Base-by-base conservation (phyloP, 129 eudicot species). In the Pseudognaphalium luteoalbum region DNA sequence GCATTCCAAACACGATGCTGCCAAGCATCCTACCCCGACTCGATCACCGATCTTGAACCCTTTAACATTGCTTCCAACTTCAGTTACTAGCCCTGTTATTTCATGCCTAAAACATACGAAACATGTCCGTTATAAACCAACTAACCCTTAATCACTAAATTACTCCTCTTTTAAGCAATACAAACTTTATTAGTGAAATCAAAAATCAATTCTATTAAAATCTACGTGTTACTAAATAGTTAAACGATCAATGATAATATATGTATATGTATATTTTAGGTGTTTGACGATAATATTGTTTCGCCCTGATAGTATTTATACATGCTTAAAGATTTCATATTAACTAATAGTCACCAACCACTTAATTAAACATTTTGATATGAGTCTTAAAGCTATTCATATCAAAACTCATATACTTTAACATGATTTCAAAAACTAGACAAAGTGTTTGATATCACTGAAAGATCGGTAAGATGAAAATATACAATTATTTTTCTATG, bases 1-100 rank as follows among this genome's bases (percentile, higher is more conserved):
- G 20, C 99, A 95, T 0, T 89, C 73, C 76, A 91, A 58, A 78
- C 97, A 95, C 14, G 97, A 70, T 4, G 96, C 97, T 0, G 94
- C 94, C 76, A 91, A 14, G 72, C 90, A 89, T 34, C 99, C 97
- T 0, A 95, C 96, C 62, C 99, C 99, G 1, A 88, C 99, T 61
- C 80, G 85, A 21, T 95, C 99, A 66, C 99, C 99, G 7, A 68
- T 76, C 81, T 87, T 89, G 80, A 95, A 95, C 6, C 80, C 84
- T 34, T 64, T 85, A 74, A 86, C 99, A n/a, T 89, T 78, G 81
- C 81, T 85, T n/a, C 99, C 99, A 58, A 89, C 92, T 75, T 91
- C 86, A 0, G 84, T 95, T 71, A 95, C 78, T 35, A 95, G 50
- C 72, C 99, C 99, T 0, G 92, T 85, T n/a, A 94, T 91, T 71